Evolutionary conservation across 2,329 filamentous ascomycete species (phyloP).

Genomic region (Aspergillus hortae): DNA sequence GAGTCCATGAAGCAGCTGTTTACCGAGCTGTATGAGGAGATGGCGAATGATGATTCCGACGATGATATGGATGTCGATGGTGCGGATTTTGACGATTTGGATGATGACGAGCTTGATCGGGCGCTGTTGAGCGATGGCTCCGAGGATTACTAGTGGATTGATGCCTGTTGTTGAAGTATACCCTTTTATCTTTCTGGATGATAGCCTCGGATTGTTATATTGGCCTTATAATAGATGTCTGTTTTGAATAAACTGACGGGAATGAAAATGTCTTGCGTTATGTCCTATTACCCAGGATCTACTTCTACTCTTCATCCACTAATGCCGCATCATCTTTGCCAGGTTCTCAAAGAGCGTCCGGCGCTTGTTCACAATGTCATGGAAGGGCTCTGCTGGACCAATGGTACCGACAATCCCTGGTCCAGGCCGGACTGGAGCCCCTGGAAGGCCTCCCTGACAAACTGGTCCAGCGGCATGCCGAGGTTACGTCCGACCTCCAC

Average conservation of each 20-base stretch:
- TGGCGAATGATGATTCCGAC: slow-evolving; percentile 7
- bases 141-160: slow-evolving; percentile 3
- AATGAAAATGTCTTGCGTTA: too few species aligned
- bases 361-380: slow-evolving; percentile 31
- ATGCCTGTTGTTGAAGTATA: neutral
- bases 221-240: too few species aligned
- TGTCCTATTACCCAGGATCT: too few species aligned
- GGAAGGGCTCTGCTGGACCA: slow-evolving; percentile 25
- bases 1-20: slow-evolving; percentile 7
- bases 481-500: slow-evolving; percentile 39
- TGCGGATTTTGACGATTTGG: neutral
- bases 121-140: slow-evolving; percentile 5
- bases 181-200: too few species aligned
- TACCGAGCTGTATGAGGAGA: slow-evolving; percentile 9
- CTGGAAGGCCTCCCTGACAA: slow-evolving; percentile 45
- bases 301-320: neutral
- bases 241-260: too few species aligned
- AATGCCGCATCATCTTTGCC: slow-evolving; percentile 3
- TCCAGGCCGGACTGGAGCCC: slow-evolving; percentile 42
- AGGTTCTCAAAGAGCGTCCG: slow-evolving; percentile 15
- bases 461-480: slow-evolving; percentile 49
- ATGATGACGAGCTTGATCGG: slow-evolving; percentile 5
- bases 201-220: too few species aligned
- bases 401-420: slow-evolving; percentile 37
- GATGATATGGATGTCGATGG: neutral